These are phyloP conservation scores for Neurospora discreta DNA, from an alignment of 495 filamentous ascomycete species.

Conservation along the genomic window DNA sequence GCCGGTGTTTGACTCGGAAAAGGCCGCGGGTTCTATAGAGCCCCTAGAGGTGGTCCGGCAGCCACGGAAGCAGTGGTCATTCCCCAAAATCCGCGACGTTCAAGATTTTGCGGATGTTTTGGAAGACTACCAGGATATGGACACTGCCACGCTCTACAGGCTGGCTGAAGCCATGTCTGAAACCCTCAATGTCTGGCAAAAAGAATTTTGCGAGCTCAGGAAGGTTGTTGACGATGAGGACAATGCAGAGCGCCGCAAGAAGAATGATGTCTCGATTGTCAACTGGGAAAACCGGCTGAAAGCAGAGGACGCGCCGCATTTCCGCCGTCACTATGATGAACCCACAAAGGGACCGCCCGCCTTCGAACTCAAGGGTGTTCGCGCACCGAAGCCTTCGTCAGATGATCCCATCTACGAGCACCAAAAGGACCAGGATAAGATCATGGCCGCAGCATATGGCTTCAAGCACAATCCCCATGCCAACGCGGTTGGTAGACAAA, in stretches of 20 bases:
- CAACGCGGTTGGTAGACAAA: slow-evolving; percentile 29
- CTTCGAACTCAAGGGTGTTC: slow-evolving; percentile 29
- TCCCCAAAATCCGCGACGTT: slow-evolving; percentile 26
- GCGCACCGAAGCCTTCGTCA: slow-evolving; percentile 25
- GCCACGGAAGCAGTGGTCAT: slow-evolving; percentile 16
- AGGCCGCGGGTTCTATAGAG: slow-evolving; percentile 1
- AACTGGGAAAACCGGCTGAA: slow-evolving; percentile 26
- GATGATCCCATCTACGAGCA: slow-evolving; percentile 22
- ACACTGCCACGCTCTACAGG: slow-evolving; percentile 40
- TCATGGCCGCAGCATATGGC: slow-evolving; percentile 32
- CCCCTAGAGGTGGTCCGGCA: slow-evolving; percentile 16
- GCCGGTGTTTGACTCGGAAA: slow-evolving; percentile 7
- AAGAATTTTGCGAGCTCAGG: slow-evolving; percentile 52
- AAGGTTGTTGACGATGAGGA: slow-evolving; percentile 40
- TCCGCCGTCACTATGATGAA: slow-evolving; percentile 22
- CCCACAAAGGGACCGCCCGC: slow-evolving; percentile 18
- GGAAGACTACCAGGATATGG: slow-evolving; percentile 24
- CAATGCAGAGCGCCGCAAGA: slow-evolving; percentile 34
- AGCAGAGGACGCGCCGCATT: slow-evolving; percentile 15
- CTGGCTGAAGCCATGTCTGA: slow-evolving; percentile 41
- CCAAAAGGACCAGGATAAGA: slow-evolving; percentile 28
- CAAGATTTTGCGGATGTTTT: slow-evolving; percentile 24
- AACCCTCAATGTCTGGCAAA: slow-evolving; percentile 48
- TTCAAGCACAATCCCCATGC: slow-evolving; percentile 35
- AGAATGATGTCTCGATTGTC: slow-evolving; percentile 23